phyloP scores from a whole-genome alignment of 768 basidiomycete species.

The Fistulinella prunicolor region DNA sequence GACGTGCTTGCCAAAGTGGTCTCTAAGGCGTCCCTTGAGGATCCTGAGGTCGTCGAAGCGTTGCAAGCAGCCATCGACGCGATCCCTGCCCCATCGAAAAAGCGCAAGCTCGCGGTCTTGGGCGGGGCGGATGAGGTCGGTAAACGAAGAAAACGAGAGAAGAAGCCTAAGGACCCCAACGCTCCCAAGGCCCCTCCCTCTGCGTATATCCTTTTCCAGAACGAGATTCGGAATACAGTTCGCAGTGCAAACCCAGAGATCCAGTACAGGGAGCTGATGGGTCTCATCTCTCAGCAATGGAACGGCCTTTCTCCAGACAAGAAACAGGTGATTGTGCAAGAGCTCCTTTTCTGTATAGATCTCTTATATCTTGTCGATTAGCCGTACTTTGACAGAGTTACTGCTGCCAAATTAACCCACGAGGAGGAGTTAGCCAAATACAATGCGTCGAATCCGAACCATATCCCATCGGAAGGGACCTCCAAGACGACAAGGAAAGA shows the following conservation, averaged over 20 bases:
- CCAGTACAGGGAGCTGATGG: conserved; percentile 69
- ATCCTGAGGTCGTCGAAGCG: conserved; percentile 28
- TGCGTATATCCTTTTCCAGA: conserved; percentile 94
- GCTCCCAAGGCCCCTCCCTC: conserved; percentile 93
- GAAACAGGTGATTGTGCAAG: conserved; percentile 62
- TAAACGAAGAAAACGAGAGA: conserved; percentile 38
- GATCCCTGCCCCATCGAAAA: conserved; percentile 38
- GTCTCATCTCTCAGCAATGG: conserved; percentile 75
- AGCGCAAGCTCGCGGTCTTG: conserved; percentile 44
- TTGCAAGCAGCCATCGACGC: conserved; percentile 31
- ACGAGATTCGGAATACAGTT: conserved; percentile 75
- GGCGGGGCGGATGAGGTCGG: conserved; percentile 39
- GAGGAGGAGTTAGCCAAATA: conserved; percentile 63
- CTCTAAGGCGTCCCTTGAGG: conserved; percentile 35
- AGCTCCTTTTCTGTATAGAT: neutral
- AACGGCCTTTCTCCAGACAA: conserved; percentile 57
- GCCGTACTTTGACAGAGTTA: conserved; percentile 41
- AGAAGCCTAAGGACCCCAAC: conserved; percentile 81
- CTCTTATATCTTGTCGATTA: conserved; percentile 7
- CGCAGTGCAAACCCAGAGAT: conserved; percentile 62
- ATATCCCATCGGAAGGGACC: conserved; percentile 45
- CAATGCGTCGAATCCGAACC: conserved; percentile 51
- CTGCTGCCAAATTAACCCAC: conserved; percentile 61
- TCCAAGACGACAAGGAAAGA: conserved; percentile 32
- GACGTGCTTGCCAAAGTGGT: conserved; percentile 57